Conservation (phyloP, 2,329 filamentous ascomycete genomes). For the Microcera coccophila region DNA sequence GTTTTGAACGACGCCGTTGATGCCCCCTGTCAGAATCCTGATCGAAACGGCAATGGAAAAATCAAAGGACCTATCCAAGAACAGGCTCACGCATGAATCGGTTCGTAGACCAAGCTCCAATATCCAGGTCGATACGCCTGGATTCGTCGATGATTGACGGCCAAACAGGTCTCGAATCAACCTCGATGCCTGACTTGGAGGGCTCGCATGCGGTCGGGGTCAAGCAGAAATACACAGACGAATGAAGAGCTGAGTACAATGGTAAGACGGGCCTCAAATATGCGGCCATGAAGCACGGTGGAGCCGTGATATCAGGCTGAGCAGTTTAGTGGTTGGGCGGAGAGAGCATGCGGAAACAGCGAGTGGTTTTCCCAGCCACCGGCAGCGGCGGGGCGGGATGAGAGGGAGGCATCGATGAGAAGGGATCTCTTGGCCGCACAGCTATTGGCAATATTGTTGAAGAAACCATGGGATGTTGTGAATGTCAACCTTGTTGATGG, state of each 20-base stretch:
- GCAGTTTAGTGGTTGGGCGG: slow-evolving; percentile 23
- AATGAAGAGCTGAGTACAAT: slow-evolving; percentile 25
- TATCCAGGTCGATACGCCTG: slow-evolving; percentile 15
- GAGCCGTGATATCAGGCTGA: slow-evolving; percentile 27
- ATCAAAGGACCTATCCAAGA: background rate
- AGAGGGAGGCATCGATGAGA: slow-evolving; percentile 11
- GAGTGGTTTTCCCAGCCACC: slow-evolving; percentile 25
- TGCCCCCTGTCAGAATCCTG: slow-evolving; percentile 21
- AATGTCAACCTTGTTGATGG: slow-evolving; percentile 14
- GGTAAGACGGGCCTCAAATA: slow-evolving; percentile 30
- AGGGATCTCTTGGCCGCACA: slow-evolving; percentile 13
- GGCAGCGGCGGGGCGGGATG: slow-evolving; percentile 15
- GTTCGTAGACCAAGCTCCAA: slow-evolving; percentile 20
- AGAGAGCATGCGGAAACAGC: slow-evolving; percentile 17
- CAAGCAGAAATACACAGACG: slow-evolving; percentile 35
- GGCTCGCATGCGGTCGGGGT: slow-evolving; percentile 29
- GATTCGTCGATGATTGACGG: slow-evolving; percentile 9
- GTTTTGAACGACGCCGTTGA: slow-evolving; percentile 25
- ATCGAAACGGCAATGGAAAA: slow-evolving; percentile 17
- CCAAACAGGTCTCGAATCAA: background rate
- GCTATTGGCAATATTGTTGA: slow-evolving; percentile 18
- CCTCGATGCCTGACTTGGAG: slow-evolving; percentile 7
- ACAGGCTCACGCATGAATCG: slow-evolving; percentile 19
- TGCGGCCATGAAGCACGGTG: slow-evolving; percentile 36
- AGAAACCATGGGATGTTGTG: slow-evolving; percentile 19